Conservation (phyloP, 73 alveolate species). For the Tetrahymena borealis region DNA sequence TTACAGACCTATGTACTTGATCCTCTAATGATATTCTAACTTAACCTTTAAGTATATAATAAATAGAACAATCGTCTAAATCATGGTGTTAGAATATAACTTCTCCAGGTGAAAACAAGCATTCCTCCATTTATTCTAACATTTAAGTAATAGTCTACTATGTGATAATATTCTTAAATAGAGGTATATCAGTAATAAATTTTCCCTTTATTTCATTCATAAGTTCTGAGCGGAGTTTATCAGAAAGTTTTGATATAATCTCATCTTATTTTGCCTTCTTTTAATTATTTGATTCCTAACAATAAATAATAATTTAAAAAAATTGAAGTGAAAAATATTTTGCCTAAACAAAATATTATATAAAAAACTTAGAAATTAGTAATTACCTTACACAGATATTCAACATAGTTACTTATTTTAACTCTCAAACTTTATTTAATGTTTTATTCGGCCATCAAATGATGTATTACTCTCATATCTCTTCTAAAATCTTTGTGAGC, state of each 20-base stretch:
- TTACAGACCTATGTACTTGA: background rate
- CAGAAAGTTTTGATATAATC: background rate
- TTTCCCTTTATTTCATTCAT: background rate
- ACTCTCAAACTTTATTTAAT: background rate
- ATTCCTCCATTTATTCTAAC: background rate
- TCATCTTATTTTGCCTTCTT: background rate
- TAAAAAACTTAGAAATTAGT: background rate
- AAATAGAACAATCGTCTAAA: background rate
- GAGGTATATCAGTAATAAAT: background rate
- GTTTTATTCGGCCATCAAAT: background rate
- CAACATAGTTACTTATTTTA: background rate
- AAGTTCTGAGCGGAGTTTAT: background rate
- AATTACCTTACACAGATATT: background rate
- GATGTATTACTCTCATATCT: background rate
- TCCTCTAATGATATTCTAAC: background rate
- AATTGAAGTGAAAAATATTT: background rate
- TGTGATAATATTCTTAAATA: background rate
- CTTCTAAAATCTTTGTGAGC: background rate
- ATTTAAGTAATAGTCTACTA: background rate
- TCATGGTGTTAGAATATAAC: background rate
- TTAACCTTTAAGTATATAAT: background rate
- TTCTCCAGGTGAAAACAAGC: background rate
- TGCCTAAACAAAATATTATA: too few relatives aligned
- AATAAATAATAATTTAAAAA: background rate
- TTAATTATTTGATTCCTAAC: background rate